Evolutionary conservation across 805 yeast genomes (phyloP).

Genomic region (Jamesozyma hellenica): DNA sequence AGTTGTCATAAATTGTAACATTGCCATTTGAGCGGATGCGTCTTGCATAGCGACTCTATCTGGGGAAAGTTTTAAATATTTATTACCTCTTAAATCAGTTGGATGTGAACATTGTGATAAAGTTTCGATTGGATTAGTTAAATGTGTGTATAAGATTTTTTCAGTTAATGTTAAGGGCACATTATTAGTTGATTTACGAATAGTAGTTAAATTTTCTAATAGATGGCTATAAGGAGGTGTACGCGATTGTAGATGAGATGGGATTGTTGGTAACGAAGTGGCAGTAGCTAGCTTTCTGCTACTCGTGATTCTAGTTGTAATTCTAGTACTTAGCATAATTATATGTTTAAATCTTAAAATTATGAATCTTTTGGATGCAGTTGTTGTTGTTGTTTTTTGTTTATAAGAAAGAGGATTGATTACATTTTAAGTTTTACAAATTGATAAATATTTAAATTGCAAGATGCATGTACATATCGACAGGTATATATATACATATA

Average conservation of each 20-base stretch:
- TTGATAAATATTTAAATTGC: no score
- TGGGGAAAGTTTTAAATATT: conserved; percentile 87
- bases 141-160: conserved; percentile 86
- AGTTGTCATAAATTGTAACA: conserved; percentile 95
- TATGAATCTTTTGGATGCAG: no score
- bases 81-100: conserved; percentile 64
- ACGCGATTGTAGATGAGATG: conserved; percentile 54
- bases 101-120: conserved; percentile 35
- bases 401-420: not conserved
- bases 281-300: conserved; percentile 18
- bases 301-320: no score
- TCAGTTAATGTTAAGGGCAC: conserved; percentile 88
- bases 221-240: conserved; percentile 85
- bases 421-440: no score
- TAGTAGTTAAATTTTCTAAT: conserved; percentile 49
- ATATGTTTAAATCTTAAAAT: no score
- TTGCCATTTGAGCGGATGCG: conserved; percentile 99
- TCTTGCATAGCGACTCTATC: conserved; percentile 99
- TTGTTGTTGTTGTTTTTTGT: not conserved
- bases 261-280: conserved; percentile 32
- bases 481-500: no score
- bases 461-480: no score
- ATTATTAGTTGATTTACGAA: conserved; percentile 54
- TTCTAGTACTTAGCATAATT: conserved; percentile 16
- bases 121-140: conserved; percentile 80